A percentile compares a stretch with the other conserved stretches of the same genome.
phyloP scores from a whole-genome alignment of 345 rosid species.

The Populus pruinosa region DNA sequence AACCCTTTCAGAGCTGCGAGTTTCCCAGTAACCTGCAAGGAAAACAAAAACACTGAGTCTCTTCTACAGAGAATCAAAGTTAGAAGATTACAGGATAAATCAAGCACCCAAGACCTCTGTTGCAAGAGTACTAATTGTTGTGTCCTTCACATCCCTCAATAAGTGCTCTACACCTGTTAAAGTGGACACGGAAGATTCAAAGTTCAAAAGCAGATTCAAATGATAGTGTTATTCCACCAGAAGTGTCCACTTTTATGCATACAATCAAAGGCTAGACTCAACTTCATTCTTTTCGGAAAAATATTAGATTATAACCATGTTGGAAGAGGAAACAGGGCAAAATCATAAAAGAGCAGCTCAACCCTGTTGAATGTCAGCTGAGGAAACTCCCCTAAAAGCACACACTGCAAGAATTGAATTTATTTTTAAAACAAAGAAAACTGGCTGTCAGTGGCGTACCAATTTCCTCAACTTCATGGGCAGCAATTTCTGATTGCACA shows the following conservation, averaged over 20 bases:
- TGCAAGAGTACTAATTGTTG: slow-evolving; percentile 80
- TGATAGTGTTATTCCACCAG: neutral
- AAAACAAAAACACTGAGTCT: too few species aligned
- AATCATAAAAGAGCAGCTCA: neutral
- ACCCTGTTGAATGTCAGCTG: neutral
- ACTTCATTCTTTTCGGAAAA: neutral
- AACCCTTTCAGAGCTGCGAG: slow-evolving; percentile 74
- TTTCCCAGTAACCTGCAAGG: slow-evolving; percentile 39
- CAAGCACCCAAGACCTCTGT: slow-evolving; percentile 48
- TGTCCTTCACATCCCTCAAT: slow-evolving; percentile 84
- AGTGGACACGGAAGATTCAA: neutral
- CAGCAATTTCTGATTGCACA: slow-evolving; percentile 71
- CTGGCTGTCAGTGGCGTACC: slow-evolving; percentile 39
- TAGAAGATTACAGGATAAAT: too few species aligned
- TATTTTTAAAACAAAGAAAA: neutral
- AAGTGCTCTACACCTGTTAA: slow-evolving; percentile 71
- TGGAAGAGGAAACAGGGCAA: neutral
- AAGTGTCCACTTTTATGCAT: neutral
- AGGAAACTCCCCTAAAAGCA: neutral
- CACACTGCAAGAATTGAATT: neutral
- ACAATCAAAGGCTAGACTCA: neutral
- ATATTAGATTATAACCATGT: neutral
- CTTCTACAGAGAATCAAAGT: too few species aligned
- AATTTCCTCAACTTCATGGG: slow-evolving; percentile 91
- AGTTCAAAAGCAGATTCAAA: neutral